These are phyloP conservation scores for Ganoderma lingzhi DNA, from an alignment of 1,284 basidiomycete species.

Conservation along the genomic window DNA sequence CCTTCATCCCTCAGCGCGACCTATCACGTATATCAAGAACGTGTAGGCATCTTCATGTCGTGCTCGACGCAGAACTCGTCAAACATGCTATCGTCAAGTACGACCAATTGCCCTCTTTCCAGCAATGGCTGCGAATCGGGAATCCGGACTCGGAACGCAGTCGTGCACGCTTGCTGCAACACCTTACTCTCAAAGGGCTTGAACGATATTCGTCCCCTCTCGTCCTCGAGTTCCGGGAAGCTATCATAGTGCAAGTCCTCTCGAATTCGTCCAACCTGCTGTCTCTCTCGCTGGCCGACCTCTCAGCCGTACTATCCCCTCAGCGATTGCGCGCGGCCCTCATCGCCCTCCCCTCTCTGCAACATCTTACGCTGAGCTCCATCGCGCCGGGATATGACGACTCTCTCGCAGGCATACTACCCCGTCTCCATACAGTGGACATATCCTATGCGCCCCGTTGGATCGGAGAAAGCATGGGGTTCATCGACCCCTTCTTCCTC, in stretches of 20 bases:
- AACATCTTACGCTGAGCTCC: background rate
- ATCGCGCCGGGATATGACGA: background rate
- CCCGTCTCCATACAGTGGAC: background rate
- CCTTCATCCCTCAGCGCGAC: background rate
- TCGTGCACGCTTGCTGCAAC: background rate
- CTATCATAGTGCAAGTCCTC: background rate
- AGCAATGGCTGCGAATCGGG: constrained; percentile 4
- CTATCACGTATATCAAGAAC: constrained; percentile 2
- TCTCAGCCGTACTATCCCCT: background rate
- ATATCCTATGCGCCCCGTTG: background rate
- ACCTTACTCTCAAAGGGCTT: constrained; percentile 3
- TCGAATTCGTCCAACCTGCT: background rate
- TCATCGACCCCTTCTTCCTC: constrained; percentile 8
- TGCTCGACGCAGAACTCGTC: background rate
- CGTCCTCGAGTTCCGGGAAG: background rate
- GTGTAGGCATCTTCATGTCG: background rate
- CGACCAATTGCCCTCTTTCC: background rate
- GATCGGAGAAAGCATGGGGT: constrained; percentile 1
- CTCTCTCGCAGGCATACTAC: background rate
- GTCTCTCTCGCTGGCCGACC: constrained; percentile 1
- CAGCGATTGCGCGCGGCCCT: background rate
- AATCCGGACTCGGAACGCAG: background rate
- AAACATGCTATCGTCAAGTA: background rate
- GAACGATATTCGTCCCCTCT: constrained; percentile 1
- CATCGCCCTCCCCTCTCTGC: constrained; percentile 1